Conservation (phyloP, 108 stramenopile species). For the Nitzschia palea region DNA sequence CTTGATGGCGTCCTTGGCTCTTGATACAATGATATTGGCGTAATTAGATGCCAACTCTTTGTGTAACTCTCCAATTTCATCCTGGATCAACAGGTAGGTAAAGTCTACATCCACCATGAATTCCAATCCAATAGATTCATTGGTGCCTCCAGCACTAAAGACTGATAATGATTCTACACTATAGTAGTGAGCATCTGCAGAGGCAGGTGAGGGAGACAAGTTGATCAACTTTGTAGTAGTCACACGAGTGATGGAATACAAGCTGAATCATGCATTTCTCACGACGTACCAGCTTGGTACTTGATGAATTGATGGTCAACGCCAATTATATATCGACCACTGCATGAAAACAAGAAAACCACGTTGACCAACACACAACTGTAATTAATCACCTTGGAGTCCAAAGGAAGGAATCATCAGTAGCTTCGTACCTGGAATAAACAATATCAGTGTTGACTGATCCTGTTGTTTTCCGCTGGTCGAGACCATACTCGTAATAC, state of each 20-base stretch:
- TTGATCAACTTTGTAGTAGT: too few species aligned
- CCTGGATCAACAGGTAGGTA: conserved; percentile 42
- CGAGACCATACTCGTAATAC: conserved; percentile 56
- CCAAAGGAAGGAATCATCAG: too few species aligned
- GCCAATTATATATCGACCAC: conserved; percentile 44
- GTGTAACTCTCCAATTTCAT: conserved; percentile 51
- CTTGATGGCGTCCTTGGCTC: conserved; percentile 53
- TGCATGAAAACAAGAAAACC: not conserved
- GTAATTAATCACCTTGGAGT: too few species aligned
- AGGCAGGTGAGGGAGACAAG: too few species aligned
- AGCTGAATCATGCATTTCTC: conserved; percentile 13
- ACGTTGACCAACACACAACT: too few species aligned
- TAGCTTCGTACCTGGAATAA: conserved; percentile 22
- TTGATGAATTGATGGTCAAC: conserved; percentile 37
- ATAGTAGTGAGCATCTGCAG: conserved; percentile 47
- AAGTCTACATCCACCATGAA: conserved; percentile 47
- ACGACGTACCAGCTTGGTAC: conserved; percentile 42
- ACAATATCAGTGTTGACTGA: conserved; percentile 31
- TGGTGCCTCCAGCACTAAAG: conserved; percentile 33
- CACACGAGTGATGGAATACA: conserved; percentile 24
- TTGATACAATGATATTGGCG: conserved; percentile 26
- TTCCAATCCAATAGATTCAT: conserved; percentile 45
- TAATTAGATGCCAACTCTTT: conserved; percentile 40
- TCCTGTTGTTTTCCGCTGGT: conserved; percentile 40
- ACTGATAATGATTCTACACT: conserved; percentile 30